These are phyloP conservation scores for Helenozyma rhizophorensis DNA, from an alignment of 805 yeast species.

Conservation along the genomic window DNA sequence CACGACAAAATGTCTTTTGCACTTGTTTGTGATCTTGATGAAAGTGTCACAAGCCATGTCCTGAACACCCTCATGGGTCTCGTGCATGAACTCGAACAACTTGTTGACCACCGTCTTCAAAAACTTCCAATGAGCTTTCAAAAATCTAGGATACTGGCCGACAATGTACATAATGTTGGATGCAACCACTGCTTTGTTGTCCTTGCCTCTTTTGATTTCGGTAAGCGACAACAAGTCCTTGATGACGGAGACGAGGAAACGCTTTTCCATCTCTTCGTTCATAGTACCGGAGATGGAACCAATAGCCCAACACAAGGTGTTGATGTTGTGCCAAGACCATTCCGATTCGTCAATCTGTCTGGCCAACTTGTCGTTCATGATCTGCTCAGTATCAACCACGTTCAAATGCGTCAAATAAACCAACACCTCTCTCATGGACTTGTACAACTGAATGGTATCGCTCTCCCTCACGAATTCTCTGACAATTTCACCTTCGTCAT, in stretches of 20 bases:
- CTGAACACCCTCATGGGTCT: slow-evolving; percentile 99
- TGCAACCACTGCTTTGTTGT: slow-evolving; percentile 97
- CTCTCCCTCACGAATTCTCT: slow-evolving; percentile 95
- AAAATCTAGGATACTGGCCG: slow-evolving; percentile 96
- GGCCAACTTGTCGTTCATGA: slow-evolving; percentile 88
- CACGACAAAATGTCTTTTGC: slow-evolving; percentile 91
- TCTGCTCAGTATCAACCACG: slow-evolving; percentile 88
- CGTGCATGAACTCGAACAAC: slow-evolving; percentile 98
- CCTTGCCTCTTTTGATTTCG: slow-evolving; percentile 95
- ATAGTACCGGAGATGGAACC: slow-evolving; percentile 98
- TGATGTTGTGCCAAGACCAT: slow-evolving; percentile 99
- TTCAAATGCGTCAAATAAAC: slow-evolving; percentile 95
- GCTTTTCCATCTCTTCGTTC: slow-evolving; percentile 96
- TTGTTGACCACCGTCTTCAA: slow-evolving; percentile 93
- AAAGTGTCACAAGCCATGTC: slow-evolving; percentile 99
- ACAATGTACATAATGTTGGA: slow-evolving; percentile 99
- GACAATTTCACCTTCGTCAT: slow-evolving; percentile 98
- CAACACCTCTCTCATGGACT: slow-evolving; percentile 91
- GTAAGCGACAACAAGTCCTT: slow-evolving; percentile 88
- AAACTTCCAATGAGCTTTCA: slow-evolving; percentile 98
- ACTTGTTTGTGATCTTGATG: slow-evolving; percentile 90
- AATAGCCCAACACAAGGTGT: slow-evolving; percentile 98
- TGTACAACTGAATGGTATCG: slow-evolving; percentile 93
- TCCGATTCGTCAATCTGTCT: slow-evolving; percentile 93
- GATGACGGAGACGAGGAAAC: slow-evolving; percentile 88